Evolutionary conservation across 768 basidiomycete genomes (phyloP).

Genomic region (Tulasnella sp.): DNA sequence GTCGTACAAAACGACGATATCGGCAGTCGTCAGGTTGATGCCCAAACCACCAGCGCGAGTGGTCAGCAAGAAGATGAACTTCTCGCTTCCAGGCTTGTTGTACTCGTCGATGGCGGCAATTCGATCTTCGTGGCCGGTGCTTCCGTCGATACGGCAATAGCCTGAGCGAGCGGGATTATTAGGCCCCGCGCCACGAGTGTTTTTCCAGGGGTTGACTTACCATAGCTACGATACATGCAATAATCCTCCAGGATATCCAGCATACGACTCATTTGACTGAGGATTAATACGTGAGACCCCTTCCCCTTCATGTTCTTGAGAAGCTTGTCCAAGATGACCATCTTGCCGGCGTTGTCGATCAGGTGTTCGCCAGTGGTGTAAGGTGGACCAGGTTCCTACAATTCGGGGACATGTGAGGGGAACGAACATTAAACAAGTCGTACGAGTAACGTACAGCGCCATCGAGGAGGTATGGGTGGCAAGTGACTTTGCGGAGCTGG

Average conservation of each 20-base stretch:
- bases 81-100: slow-evolving; percentile 88
- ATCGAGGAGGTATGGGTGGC: slow-evolving; percentile 87
- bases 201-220: slow-evolving; percentile 44
- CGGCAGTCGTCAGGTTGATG: slow-evolving; percentile 91
- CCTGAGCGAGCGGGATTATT: slow-evolving; percentile 15
- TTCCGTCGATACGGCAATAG: slow-evolving; percentile 94
- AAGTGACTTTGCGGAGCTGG: slow-evolving; percentile 48
- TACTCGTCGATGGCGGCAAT: slow-evolving; percentile 95
- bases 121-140: slow-evolving; percentile 94
- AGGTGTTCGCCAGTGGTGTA: slow-evolving; percentile 98
- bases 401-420: neutral
- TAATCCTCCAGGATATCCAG: slow-evolving; percentile 97
- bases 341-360: slow-evolving; percentile 89
- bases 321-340: slow-evolving; percentile 94
- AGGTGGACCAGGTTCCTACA: slow-evolving; percentile 89
- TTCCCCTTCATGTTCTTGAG: slow-evolving; percentile 79
- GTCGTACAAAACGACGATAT: slow-evolving; percentile 92
- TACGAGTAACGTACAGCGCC: slow-evolving; percentile 57
- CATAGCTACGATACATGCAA: slow-evolving; percentile 81
- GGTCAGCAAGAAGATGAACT: slow-evolving; percentile 92
- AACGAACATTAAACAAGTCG: neutral
- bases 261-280: slow-evolving; percentile 99
- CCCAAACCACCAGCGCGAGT: slow-evolving; percentile 96
- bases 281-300: slow-evolving; percentile 92
- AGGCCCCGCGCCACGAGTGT: neutral